phyloP scores from a whole-genome alignment of 306 rosid species.

The Fragaria nilgerrensis region DNA sequence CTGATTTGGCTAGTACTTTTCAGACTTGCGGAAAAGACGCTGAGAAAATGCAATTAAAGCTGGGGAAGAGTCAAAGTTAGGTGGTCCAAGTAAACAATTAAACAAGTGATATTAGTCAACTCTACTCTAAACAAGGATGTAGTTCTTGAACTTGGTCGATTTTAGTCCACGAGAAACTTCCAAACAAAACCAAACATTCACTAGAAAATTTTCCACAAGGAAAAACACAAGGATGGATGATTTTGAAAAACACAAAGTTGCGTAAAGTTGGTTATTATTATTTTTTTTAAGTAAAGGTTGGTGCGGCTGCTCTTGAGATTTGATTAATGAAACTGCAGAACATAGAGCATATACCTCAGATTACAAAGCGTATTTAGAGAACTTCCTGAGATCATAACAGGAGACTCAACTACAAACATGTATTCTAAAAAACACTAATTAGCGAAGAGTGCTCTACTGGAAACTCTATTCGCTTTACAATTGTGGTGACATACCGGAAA shows the following conservation, averaged over 20 bases:
- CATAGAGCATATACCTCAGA: too few species aligned
- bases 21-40: not conserved
- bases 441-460: too few species aligned
- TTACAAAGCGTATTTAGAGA: too few species aligned
- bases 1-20: not conserved
- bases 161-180: not conserved
- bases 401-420: too few species aligned
- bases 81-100: constrained; percentile 9
- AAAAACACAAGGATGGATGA: not conserved
- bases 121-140: not conserved
- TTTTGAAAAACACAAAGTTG: not conserved
- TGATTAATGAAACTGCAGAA: too few species aligned
- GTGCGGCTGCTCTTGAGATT: too few species aligned
- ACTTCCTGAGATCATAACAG: too few species aligned
- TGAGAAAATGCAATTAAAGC: not conserved
- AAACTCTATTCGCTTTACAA: too few species aligned
- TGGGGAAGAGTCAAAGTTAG: constrained; percentile 34
- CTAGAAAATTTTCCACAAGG: not conserved
- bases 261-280: not conserved
- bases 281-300: too few species aligned
- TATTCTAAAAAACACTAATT: too few species aligned
- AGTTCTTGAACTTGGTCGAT: not conserved
- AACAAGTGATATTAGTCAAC: constrained; percentile 35
- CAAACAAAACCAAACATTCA: too few species aligned
- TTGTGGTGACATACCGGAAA: too few species aligned